Conservation (phyloP, 2,329 filamentous ascomycete species). For the Ophiocordyceps polyrhachis-furcata region DNA sequence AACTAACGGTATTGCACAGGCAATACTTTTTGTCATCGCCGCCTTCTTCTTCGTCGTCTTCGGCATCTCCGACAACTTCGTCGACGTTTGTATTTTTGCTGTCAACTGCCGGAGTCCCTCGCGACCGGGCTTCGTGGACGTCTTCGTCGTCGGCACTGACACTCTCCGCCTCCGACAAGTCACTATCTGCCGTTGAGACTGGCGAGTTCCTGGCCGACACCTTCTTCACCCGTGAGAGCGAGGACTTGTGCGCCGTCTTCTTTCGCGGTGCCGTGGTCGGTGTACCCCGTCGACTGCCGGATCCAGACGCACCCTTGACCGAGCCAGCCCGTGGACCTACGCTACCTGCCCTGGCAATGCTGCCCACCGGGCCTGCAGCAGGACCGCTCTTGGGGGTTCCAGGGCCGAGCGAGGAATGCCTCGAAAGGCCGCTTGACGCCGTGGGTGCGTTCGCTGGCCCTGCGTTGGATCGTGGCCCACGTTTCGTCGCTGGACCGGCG, state of each 20-base stretch:
- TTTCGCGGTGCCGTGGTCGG: conserved; percentile 25
- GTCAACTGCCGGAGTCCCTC: conserved; percentile 14
- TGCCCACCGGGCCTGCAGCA: conserved; percentile 9
- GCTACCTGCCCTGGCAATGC: conserved; percentile 33
- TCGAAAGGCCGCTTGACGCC: conserved; percentile 38
- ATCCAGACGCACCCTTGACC: conserved; percentile 22
- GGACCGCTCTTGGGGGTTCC: conserved; percentile 34
- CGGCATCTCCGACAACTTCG: conserved; percentile 34
- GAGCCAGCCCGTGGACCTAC: conserved; percentile 35
- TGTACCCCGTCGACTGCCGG: conserved; percentile 28
- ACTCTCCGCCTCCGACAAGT: conserved; percentile 44
- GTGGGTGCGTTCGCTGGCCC: conserved; percentile 24
- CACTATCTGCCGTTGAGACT: conserved; percentile 43
- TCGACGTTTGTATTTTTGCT: conserved; percentile 26
- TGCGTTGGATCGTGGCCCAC: conserved; percentile 28
- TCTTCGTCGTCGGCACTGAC: conserved; percentile 34
- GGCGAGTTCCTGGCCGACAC: conserved; percentile 39
- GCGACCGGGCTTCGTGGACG: conserved; percentile 12
- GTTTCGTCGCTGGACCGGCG: conserved; percentile 38
- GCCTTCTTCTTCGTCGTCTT: conserved; percentile 41
- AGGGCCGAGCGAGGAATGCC: conserved; percentile 44
- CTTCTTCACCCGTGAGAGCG: conserved; percentile 42
- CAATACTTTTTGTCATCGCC: conserved; percentile 70
- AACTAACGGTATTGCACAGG: conserved; percentile 65
- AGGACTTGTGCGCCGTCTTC: conserved; percentile 37